Conservation (phyloP, 495 filamentous ascomycete genomes). For the Chaetomium cochliodes region DNA sequence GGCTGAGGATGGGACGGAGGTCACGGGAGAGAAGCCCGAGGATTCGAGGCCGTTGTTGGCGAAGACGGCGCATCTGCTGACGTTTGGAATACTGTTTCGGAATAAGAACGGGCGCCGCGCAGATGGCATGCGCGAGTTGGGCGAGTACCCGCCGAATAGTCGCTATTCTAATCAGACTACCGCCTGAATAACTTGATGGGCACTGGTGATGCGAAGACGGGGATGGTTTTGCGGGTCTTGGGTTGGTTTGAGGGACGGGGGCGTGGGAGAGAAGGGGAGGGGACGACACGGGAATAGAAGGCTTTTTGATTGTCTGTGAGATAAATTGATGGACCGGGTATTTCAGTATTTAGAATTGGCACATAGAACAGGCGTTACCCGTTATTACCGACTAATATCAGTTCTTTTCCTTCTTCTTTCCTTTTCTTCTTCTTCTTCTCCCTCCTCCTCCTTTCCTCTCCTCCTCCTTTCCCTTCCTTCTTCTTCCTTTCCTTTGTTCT, state of each 20-base stretch:
- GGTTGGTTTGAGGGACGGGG: not conserved
- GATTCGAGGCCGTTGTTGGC: constrained; percentile 29
- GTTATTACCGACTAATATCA: too few relatives aligned
- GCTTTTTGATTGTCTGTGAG: too few relatives aligned
- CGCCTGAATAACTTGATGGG: not conserved
- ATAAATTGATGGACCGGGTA: too few relatives aligned
- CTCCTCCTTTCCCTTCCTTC: too few relatives aligned
- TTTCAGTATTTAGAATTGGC: too few relatives aligned
- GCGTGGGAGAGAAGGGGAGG: too few relatives aligned
- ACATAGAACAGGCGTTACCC: too few relatives aligned
- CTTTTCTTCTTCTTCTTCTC: too few relatives aligned
- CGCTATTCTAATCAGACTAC: not conserved
- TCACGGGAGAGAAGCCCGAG: constrained; percentile 21
- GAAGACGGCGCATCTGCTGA: constrained; percentile 29
- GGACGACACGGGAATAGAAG: too few relatives aligned
- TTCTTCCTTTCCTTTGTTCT: too few relatives aligned
- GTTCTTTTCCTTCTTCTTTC: too few relatives aligned
- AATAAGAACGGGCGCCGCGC: constrained; percentile 2
- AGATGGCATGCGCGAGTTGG: not conserved
- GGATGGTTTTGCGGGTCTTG: not conserved
- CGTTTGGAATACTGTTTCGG: constrained; percentile 34
- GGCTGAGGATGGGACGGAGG: constrained; percentile 31
- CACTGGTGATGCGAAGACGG: not conserved
- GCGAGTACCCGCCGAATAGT: not conserved
- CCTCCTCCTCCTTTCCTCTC: too few relatives aligned